Evolutionary conservation across 176 grass and related monocot genomes (phyloP).

Genomic region (Ampelocalamus luodianensis): DNA sequence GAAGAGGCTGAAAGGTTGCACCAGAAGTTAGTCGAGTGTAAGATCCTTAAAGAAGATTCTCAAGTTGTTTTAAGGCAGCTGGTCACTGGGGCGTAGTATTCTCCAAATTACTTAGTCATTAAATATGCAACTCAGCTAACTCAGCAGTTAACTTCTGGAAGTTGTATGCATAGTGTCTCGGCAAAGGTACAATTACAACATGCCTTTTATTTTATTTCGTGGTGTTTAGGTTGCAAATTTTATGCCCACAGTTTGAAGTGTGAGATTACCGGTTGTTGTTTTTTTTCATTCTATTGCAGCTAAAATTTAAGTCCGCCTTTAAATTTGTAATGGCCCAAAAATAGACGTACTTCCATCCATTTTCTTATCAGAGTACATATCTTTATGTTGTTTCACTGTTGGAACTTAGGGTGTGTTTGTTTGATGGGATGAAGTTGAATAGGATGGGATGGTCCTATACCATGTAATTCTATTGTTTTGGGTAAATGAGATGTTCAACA

Average conservation of each 20-base stretch:
- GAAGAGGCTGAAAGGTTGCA: conserved; percentile 58
- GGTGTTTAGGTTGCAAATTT: conserved; percentile 21
- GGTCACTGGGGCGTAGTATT: conserved; percentile 11
- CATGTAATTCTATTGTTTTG: no score
- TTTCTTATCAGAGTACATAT: background rate
- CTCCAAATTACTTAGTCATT: conserved; percentile 13
- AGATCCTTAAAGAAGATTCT: conserved; percentile 55
- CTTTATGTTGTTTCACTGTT: background rate
- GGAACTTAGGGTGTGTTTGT: no score
- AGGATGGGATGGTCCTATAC: no score
- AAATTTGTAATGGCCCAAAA: conserved; percentile 33
- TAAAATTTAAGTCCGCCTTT: background rate
- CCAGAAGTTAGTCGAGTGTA: conserved; percentile 50
- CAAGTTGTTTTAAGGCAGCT: conserved; percentile 35
- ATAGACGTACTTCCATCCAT: background rate
- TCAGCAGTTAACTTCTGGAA: conserved; percentile 29
- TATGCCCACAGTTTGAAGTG: background rate
- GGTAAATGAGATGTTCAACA: no score
- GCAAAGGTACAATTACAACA: conserved; percentile 7
- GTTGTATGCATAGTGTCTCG: background rate
- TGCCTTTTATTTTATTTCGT: conserved; percentile 1
- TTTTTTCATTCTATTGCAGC: background rate
- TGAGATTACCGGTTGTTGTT: background rate
- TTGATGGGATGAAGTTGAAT: no score
- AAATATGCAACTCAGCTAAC: conserved; percentile 24